These are phyloP conservation scores for Colletotrichum filicis DNA, from an alignment of 2,329 filamentous ascomycete species.

Conservation along the genomic window DNA sequence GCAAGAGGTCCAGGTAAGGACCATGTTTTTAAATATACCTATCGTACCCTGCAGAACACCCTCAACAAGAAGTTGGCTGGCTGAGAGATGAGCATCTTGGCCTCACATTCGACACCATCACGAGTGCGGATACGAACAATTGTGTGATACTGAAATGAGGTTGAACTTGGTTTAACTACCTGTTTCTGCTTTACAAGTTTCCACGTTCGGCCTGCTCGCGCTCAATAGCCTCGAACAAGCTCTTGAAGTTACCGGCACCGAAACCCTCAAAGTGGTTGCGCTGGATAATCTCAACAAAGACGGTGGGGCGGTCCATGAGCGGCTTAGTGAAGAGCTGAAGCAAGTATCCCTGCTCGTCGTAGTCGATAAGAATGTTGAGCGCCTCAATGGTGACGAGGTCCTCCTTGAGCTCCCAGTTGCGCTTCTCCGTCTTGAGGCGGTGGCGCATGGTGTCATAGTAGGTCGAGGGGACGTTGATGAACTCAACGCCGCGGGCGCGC, in stretches of 20 bases:
- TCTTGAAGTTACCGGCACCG: slow-evolving; percentile 96
- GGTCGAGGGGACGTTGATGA: slow-evolving; percentile 87
- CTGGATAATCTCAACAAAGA: slow-evolving; percentile 97
- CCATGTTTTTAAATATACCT: slow-evolving; percentile 1
- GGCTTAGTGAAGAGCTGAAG: slow-evolving; percentile 84
- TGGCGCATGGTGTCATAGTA: slow-evolving; percentile 85
- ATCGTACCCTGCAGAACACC: neutral
- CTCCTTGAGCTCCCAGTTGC: slow-evolving; percentile 76
- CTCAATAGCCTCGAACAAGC: slow-evolving; percentile 94
- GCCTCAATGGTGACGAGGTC: slow-evolving; percentile 81
- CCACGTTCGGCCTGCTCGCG: slow-evolving; percentile 88
- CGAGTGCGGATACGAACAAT: neutral
- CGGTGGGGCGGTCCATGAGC: slow-evolving; percentile 92
- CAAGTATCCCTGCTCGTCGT: slow-evolving; percentile 91
- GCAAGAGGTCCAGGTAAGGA: neutral
- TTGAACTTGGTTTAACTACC: neutral
- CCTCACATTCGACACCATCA: neutral
- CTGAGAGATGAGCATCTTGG: neutral
- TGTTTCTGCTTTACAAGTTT: slow-evolving; percentile 64
- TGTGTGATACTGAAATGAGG: neutral
- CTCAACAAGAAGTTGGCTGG: neutral
- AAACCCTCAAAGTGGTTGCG: slow-evolving; percentile 91
- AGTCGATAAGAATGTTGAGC: slow-evolving; percentile 92
- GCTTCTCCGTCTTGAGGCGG: slow-evolving; percentile 73
- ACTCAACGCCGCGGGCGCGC: slow-evolving; percentile 89